Conservation (phyloP, 2,329 filamentous ascomycete genomes). For the Beauveria bassiana region DNA sequence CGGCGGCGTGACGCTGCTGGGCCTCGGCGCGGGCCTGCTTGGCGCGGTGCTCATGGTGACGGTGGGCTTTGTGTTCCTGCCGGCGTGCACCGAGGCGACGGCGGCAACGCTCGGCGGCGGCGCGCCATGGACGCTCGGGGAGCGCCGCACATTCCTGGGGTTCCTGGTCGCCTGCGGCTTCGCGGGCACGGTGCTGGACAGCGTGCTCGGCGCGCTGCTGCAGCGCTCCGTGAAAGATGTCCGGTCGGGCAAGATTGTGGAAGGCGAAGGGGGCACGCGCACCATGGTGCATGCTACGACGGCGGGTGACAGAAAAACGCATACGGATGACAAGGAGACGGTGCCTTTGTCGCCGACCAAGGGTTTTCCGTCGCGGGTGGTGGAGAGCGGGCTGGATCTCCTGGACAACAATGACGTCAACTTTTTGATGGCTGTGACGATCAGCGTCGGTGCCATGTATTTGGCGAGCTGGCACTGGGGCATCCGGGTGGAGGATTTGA, state of each 20-base stretch:
- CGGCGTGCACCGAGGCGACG: slow-evolving; percentile 51
- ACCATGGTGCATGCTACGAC: slow-evolving; percentile 39
- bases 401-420: slow-evolving; percentile 97
- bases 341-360: slow-evolving; percentile 30
- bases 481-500: slow-evolving; percentile 40
- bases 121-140: slow-evolving; percentile 38
- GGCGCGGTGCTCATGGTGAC: slow-evolving; percentile 68
- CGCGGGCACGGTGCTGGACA: slow-evolving; percentile 78
- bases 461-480: slow-evolving; percentile 55
- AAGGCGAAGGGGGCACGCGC: slow-evolving; percentile 67
- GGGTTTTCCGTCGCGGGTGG: slow-evolving; percentile 50
- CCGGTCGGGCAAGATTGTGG: slow-evolving; percentile 77
- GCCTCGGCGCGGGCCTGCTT: slow-evolving; percentile 63
- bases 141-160: slow-evolving; percentile 41
- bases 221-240: slow-evolving; percentile 84
- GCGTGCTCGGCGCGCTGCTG: slow-evolving; percentile 73
- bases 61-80: slow-evolving; percentile 56
- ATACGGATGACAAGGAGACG: slow-evolving; percentile 29
- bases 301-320: slow-evolving; percentile 17
- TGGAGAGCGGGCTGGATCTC: slow-evolving; percentile 62
- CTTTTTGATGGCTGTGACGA: slow-evolving; percentile 75
- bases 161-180: slow-evolving; percentile 66
- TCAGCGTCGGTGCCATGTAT: slow-evolving; percentile 73
- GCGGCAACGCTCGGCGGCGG: slow-evolving; percentile 33
- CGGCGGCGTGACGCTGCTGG: slow-evolving; percentile 74